Evolutionary conservation across 2,329 filamentous ascomycete genomes (phyloP).

Genomic region (Fusarium sp.): DNA sequence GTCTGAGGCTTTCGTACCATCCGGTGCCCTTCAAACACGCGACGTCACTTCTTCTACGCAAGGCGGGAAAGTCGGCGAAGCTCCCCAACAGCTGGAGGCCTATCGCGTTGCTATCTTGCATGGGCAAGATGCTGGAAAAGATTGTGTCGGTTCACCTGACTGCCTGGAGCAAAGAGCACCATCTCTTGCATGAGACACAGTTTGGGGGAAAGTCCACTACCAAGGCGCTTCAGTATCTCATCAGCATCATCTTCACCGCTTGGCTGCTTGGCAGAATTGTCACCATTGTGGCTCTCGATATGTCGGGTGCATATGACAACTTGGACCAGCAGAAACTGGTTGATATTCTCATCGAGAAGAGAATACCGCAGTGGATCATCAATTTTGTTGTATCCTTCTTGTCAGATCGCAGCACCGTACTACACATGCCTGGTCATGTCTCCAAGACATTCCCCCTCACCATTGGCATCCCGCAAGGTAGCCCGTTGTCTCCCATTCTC

Average conservation of each 20-base stretch:
- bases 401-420: background rate
- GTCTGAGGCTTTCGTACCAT: background rate
- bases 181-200: background rate
- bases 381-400: constrained; percentile 17
- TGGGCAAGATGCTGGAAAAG: constrained; percentile 16
- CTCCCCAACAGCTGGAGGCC: constrained; percentile 3
- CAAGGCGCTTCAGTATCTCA: background rate
- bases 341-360: background rate
- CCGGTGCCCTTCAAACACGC: background rate
- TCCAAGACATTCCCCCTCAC: background rate
- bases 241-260: background rate
- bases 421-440: background rate
- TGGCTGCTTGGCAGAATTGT: background rate
- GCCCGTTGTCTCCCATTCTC: background rate
- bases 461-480: constrained; percentile 9
- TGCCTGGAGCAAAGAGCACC: background rate
- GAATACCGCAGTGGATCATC: constrained; percentile 5
- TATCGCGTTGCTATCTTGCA: constrained; percentile 1
- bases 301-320: constrained; percentile 16
- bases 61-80: constrained; percentile 1
- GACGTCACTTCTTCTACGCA: constrained; percentile 1
- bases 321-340: background rate
- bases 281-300: constrained; percentile 17
- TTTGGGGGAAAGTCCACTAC: constrained; percentile 2
- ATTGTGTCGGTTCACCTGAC: background rate